Conservation (phyloP, 352 stramenopile genomes). For the Phytophthora colocasiae region DNA sequence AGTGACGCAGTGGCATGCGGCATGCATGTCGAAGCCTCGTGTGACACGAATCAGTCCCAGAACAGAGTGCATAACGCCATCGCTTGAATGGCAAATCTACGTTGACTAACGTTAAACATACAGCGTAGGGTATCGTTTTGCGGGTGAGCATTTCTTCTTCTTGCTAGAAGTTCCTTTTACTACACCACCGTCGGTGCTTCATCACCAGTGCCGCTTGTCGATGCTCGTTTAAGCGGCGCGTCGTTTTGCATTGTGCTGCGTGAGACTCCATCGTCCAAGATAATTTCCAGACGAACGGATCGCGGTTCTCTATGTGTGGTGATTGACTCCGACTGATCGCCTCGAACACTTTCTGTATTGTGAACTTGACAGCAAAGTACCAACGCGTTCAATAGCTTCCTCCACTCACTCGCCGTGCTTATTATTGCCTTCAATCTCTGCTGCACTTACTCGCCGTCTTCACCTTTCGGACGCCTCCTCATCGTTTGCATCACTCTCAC, state of each 20-base stretch:
- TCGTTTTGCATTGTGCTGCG: constrained; percentile 3
- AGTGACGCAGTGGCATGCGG: neutral
- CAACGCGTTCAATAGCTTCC: neutral
- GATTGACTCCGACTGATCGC: neutral
- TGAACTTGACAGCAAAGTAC: neutral
- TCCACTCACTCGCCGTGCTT: neutral
- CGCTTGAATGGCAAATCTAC: neutral
- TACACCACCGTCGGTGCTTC: neutral
- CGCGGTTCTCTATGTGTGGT: neutral
- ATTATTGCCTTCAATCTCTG: neutral
- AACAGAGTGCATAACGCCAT: neutral
- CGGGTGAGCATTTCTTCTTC: too few relatives aligned
- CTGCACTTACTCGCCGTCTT: constrained; percentile 23
- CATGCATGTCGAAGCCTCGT: constrained; percentile 4
- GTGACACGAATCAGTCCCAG: constrained; percentile 1
- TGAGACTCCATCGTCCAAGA: neutral
- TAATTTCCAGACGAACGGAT: neutral
- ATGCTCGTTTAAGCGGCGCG: neutral
- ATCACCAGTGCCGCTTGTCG: neutral
- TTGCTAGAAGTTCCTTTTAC: too few relatives aligned
- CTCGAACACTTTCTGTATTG: too few relatives aligned
- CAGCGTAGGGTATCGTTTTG: too few relatives aligned
- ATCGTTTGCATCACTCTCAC: constrained; percentile 8
- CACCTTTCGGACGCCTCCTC: constrained; percentile 15
- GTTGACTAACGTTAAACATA: too few relatives aligned